phyloP scores from a whole-genome alignment of 2,329 filamentous ascomycete genomes.

The Colletotrichum filicis region DNA sequence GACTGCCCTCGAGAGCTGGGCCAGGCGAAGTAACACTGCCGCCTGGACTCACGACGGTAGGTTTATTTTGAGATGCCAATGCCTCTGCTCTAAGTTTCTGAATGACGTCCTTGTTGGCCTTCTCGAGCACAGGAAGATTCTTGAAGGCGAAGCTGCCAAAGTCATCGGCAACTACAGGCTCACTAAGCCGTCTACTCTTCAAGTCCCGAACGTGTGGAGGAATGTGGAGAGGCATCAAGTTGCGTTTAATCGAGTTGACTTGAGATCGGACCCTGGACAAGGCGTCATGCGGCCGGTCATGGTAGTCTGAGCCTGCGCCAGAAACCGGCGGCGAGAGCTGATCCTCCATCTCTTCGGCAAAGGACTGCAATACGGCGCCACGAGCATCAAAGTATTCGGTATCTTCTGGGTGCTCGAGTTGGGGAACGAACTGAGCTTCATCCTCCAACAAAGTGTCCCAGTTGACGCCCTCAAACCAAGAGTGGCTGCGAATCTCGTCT shows the following conservation, averaged over 20 bases:
- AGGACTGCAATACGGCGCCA: slow-evolving; percentile 91
- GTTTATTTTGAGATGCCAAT: slow-evolving; percentile 73
- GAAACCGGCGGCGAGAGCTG: slow-evolving; percentile 79
- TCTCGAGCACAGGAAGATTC: slow-evolving; percentile 94
- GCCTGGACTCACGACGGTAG: slow-evolving; percentile 56
- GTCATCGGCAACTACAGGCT: slow-evolving; percentile 89
- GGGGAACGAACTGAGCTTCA: slow-evolving; percentile 94
- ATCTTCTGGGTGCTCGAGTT: slow-evolving; percentile 92
- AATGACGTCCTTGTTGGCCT: slow-evolving; percentile 98
- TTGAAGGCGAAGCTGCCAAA: slow-evolving; percentile 98
- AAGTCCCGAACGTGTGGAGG: slow-evolving; percentile 95
- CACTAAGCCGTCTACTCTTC: slow-evolving; percentile 87
- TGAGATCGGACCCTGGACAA: slow-evolving; percentile 89
- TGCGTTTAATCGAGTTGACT: slow-evolving; percentile 87
- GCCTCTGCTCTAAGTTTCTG: slow-evolving; percentile 95
- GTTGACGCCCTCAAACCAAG: slow-evolving; percentile 88
- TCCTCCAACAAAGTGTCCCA: slow-evolving; percentile 95
- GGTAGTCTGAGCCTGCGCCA: slow-evolving; percentile 78
- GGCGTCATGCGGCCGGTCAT: slow-evolving; percentile 93
- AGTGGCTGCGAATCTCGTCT: slow-evolving; percentile 88
- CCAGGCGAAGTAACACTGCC: slow-evolving; percentile 66
- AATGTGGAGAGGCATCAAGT: slow-evolving; percentile 94
- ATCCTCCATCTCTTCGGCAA: slow-evolving; percentile 94
- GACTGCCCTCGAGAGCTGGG: slow-evolving; percentile 84
- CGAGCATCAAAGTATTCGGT: slow-evolving; percentile 97